Evolutionary conservation across 2,329 filamentous ascomycete species (phyloP).

Genomic region (Ceratocystis variospora): DNA sequence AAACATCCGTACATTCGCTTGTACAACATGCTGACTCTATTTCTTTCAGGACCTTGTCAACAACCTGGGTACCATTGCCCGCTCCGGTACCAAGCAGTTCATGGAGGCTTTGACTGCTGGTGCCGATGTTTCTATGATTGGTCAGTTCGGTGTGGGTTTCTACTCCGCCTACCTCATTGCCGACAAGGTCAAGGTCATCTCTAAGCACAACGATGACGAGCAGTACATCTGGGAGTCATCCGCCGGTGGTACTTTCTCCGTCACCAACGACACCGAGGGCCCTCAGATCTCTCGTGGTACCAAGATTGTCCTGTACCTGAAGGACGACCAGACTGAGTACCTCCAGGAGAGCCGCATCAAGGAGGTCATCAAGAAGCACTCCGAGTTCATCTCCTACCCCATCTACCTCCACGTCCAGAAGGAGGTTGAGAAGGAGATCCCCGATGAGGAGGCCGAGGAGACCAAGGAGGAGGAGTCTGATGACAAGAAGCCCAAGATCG

Average conservation of each 20-base stretch:
- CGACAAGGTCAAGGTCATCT: constrained; percentile 87
- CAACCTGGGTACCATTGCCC: constrained; percentile 98
- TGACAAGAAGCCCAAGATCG: constrained; percentile 90
- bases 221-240: constrained; percentile 99
- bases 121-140: constrained; percentile 99
- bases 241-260: constrained; percentile 93
- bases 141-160: constrained; percentile 99
- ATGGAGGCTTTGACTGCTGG: constrained; percentile 98
- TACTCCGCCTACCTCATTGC: constrained; percentile 99
- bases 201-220: constrained; percentile 99
- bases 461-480: constrained; percentile 49
- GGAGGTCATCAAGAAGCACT: constrained; percentile 99
- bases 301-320: constrained; percentile 96
- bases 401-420: constrained; percentile 99
- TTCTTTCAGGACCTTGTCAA: constrained; percentile 75
- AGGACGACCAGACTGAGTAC: constrained; percentile 98
- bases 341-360: constrained; percentile 98
- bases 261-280: constrained; percentile 78
- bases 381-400: constrained; percentile 99
- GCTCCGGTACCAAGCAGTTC: constrained; percentile 99
- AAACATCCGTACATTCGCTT: too few species aligned
- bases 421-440: constrained; percentile 98
- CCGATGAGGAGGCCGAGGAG: constrained; percentile 78
- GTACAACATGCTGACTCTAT: constrained; percentile 29
- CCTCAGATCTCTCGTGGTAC: constrained; percentile 86